Percentiles rank a stretch among this genome's conserved stretches.
Conservation (phyloP, 257 asterid species). For the Solanum dulcamara region DNA sequence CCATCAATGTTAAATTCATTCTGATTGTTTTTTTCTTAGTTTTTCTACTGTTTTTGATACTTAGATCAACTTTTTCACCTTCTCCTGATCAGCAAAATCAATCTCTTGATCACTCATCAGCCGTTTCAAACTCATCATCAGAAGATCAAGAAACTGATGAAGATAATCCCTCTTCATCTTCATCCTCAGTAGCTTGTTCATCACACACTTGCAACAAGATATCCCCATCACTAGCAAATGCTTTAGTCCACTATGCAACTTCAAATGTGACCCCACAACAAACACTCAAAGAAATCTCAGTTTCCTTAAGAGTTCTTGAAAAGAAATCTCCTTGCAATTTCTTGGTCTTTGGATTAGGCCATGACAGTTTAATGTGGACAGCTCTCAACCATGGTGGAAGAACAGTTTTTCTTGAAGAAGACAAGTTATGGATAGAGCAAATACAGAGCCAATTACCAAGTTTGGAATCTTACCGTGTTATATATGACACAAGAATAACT, state of each 20-base stretch:
- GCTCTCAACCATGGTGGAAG: conserved; percentile 74
- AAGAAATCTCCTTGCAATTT: conserved; percentile 73
- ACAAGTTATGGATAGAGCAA: conserved; percentile 58
- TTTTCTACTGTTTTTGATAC: conserved; percentile 34
- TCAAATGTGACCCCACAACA: conserved; percentile 86
- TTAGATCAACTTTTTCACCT: conserved; percentile 30
- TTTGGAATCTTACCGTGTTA: conserved; percentile 58
- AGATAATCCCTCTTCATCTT: not conserved
- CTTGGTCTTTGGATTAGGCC: conserved; percentile 76
- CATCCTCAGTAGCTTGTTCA: not conserved
- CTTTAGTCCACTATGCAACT: conserved; percentile 73
- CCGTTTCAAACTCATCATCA: not conserved
- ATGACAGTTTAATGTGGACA: conserved; percentile 90
- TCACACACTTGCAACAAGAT: conserved; percentile 43
- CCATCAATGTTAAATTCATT: conserved; percentile 39
- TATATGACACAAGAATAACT: conserved; percentile 50
- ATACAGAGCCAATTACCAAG: conserved; percentile 39
- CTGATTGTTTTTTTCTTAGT: conserved; percentile 31
- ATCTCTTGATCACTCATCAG: not conserved
- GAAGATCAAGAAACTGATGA: conserved; percentile 2
- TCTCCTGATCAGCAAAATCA: not conserved
- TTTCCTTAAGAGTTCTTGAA: conserved; percentile 52
- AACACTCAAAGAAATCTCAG: conserved; percentile 57
- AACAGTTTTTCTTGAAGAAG: conserved; percentile 79
- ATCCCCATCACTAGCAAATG: conserved; percentile 50